Evolutionary conservation across 75 land plant genomes (phyloP).

Genomic region (Cunninghamia lanceolata): DNA sequence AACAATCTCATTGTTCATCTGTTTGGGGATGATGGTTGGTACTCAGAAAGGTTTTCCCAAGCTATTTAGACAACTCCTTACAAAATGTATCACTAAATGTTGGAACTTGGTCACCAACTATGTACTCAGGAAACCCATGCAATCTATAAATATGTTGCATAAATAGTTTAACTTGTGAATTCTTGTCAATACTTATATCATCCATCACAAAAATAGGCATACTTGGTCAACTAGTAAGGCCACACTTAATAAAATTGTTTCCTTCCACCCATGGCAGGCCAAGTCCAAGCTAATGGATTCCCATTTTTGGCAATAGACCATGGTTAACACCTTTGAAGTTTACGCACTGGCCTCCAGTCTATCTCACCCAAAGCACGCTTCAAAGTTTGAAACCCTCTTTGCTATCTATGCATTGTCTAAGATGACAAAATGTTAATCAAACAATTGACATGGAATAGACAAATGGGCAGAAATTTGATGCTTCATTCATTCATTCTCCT

Average conservation of each 20-base stretch:
- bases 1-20: not conserved
- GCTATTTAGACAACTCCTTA: slow-evolving; percentile 16
- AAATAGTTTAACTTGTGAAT: slow-evolving; percentile 6
- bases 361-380: too few relatives aligned
- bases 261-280: slow-evolving; percentile 27
- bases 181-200: slow-evolving; percentile 11
- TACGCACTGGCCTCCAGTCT: too few relatives aligned
- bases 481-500: too few relatives aligned
- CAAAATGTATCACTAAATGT: slow-evolving; percentile 21
- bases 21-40: slow-evolving; percentile 15
- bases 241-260: slow-evolving; percentile 25
- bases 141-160: slow-evolving; percentile 13
- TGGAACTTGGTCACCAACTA: slow-evolving; percentile 20
- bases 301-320: not conserved
- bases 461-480: too few relatives aligned
- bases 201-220: slow-evolving; percentile 19
- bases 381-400: too few relatives aligned
- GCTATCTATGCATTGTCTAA: too few relatives aligned
- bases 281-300: slow-evolving; percentile 19
- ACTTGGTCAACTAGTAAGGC: slow-evolving; percentile 32
- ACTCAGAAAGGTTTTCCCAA: not conserved
- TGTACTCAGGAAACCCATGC: slow-evolving; percentile 20
- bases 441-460: too few relatives aligned
- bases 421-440: too few relatives aligned
- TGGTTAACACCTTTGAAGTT: too few relatives aligned